phyloP scores from a whole-genome alignment of 805 yeast species.

The Saturnispora hagleri region DNA sequence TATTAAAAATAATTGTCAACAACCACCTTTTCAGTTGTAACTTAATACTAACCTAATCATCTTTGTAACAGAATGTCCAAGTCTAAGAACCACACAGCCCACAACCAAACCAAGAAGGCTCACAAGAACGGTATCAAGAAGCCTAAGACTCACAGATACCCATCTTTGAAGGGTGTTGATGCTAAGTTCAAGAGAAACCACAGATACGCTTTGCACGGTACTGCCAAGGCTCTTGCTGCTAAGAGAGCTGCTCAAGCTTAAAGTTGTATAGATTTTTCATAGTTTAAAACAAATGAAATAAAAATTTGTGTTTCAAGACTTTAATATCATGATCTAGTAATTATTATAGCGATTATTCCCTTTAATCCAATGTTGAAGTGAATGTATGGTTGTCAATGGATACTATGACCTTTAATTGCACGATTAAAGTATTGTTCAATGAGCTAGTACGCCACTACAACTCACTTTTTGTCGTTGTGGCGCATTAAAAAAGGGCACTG shows the following conservation, averaged over 20 bases:
- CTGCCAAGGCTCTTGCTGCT: conserved; percentile 87
- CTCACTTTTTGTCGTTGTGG: neutral
- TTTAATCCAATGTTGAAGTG: too few relatives aligned
- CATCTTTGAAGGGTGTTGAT: conserved; percentile 97
- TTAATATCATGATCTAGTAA: neutral
- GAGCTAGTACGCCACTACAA: neutral
- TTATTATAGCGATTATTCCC: too few relatives aligned
- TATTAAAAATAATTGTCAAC: neutral
- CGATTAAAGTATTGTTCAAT: too few relatives aligned
- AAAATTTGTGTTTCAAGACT: neutral
- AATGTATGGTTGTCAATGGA: too few relatives aligned
- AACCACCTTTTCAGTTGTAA: neutral
- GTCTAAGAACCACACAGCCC: conserved; percentile 99
- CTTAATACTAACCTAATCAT: conserved; percentile 5
- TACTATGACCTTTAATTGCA: too few relatives aligned
- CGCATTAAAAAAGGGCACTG: neutral
- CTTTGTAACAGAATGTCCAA: conserved; percentile 61
- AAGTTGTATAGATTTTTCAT: conserved; percentile 3
- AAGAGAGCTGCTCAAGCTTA: conserved; percentile 26
- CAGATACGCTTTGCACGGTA: conserved; percentile 98
- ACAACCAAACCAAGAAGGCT: conserved; percentile 99
- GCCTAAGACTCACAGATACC: conserved; percentile 97
- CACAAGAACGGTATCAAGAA: conserved; percentile 99
- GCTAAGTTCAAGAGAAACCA: conserved; percentile 99
- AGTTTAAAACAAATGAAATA: neutral